Evolutionary conservation across 139 green algal genomes (phyloP), one percentile per base, ranked within the genome.

Genomic region (Picochlorum sp.): DNA sequence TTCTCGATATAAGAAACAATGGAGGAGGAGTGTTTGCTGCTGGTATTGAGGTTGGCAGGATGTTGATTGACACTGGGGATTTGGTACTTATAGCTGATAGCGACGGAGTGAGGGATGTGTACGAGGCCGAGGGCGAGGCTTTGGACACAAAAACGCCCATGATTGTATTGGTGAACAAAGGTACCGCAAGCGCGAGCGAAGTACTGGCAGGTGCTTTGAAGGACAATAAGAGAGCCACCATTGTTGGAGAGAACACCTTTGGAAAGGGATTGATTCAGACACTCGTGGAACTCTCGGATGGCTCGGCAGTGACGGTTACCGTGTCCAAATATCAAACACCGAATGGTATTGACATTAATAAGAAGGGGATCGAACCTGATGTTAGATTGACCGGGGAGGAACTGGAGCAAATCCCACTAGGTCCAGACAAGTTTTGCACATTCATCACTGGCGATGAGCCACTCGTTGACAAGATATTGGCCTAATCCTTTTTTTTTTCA

Each of bases 191-290:
- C 59, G 92, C 92, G 6, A 84, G 79, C 16, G 92, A 98, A 83
- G 86, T 98, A 38, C 71, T 98, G 31, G 82, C 92, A 2, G 93
- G 92, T 16, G 94, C 93, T 1, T 71, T 98, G 34, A 82, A 96
- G 64, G 93, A 99, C 78, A 95, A 88, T 75, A 62, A 69, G 11
- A 77, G 90, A 6, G 87, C 78, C 0, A 45, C 31, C 2, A 79
- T 98, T 11, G 81, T 85, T 18, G 93, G 90, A 7, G 81, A 92
- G 60, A 71, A 49, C 16, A 98, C 92, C 0, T 99, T 96, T 72
- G 93, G 93, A 62, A 99, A 99, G 93, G 72, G 93, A 2, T 76
- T 97, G 3, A 98, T 98, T 60, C 93, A 98, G 73, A 97, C 88
- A 1, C 68, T 98, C 23, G 84, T 96, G 34, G 75, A 86, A 60